Evolutionary conservation across 345 rosid genomes (phyloP), one percentile per base, ranked within the genome.

Genomic region (Moricandia arvensis): DNA sequence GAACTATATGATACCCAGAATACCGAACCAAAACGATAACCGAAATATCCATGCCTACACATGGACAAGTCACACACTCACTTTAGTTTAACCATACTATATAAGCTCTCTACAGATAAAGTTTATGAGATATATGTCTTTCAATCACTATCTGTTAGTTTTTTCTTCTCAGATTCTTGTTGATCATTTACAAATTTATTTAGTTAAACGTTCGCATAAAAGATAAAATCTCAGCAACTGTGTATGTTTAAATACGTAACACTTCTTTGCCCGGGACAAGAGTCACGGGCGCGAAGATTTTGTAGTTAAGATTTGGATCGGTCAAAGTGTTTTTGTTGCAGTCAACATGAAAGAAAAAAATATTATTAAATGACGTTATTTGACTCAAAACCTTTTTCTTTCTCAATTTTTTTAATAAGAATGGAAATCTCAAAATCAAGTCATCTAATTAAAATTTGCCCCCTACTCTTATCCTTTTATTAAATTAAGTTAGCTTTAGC

Each of bases 401-500:
- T 12, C 15, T 43, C 7, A 43, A 12, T 5, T n/a, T 45, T 51
- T 61, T 62, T 10, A n/a, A 24, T 18, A 49, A 1, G 2, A 7
- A 21, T 31, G 5, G 54, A 34, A 51, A 63, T 26, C 30, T 73
- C 57, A 59, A 64, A 73, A 63, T 54, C 71, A 65, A 38, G 45
- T 65, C 71, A n/a, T 45, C 53, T 45, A 34, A 55, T 54, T 64
- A 55, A 54, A 64, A 64, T 13, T 21, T 21, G 15, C 10, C 66
- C 60, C 72, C 78, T 45, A 66, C 59, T 41, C 12, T 45, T 47
- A 47, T 16, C 17, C 17, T 75, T 66, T 26, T 31, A 75, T 47
- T 47, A 59, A 66, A 59, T 26, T 47, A 75, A 11, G 26, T 59
- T 49, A 69, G 59, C 65, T 76, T 76, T 53, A 63, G 75, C 80